A percentile compares a stretch with the other conserved stretches of the same genome.
These are phyloP conservation scores for Globisporangium sylvaticum DNA, from an alignment of 352 stramenopile species.

Conservation along the genomic window DNA sequence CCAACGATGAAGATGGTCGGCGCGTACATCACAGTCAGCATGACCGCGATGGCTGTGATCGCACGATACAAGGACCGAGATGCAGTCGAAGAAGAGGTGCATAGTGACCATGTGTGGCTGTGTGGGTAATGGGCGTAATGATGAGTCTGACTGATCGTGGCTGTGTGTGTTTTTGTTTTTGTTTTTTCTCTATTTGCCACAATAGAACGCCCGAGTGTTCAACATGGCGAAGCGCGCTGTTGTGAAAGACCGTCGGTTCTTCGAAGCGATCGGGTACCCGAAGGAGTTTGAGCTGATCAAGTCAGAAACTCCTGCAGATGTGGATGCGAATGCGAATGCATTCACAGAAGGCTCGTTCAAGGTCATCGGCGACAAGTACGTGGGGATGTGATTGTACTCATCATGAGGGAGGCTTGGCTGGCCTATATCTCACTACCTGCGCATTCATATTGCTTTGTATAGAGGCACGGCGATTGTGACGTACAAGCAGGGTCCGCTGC, in stretches of 20 bases:
- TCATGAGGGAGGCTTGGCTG: neutral
- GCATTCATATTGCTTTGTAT: neutral
- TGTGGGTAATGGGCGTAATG: neutral
- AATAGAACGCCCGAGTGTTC: constrained; percentile 54
- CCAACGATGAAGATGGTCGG: constrained; percentile 52
- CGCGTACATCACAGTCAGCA: constrained; percentile 49
- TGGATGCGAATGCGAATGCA: constrained; percentile 6
- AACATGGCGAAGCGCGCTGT: constrained; percentile 77
- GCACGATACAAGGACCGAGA: constrained; percentile 60
- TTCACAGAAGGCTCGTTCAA: constrained; percentile 40
- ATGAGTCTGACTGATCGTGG: no score
- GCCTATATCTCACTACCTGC: no score
- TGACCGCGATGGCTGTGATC: constrained; percentile 52
- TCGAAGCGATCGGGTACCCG: constrained; percentile 67
- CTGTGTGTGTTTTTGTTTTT: no score
- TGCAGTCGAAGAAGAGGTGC: constrained; percentile 47
- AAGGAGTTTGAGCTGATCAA: constrained; percentile 49
- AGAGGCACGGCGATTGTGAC: constrained; percentile 41
- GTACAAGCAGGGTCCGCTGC: constrained; percentile 41
- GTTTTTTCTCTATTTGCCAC: no score
- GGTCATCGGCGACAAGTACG: constrained; percentile 53
- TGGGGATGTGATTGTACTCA: neutral
- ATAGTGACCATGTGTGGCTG: neutral
- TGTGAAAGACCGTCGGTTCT: constrained; percentile 69
- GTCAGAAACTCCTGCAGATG: constrained; percentile 8